Percentiles rank a stretch among this genome's conserved stretches.
Evolutionary conservation across 2,329 filamentous ascomycete species (phyloP).

Genomic region (Pezicula radicicola): DNA sequence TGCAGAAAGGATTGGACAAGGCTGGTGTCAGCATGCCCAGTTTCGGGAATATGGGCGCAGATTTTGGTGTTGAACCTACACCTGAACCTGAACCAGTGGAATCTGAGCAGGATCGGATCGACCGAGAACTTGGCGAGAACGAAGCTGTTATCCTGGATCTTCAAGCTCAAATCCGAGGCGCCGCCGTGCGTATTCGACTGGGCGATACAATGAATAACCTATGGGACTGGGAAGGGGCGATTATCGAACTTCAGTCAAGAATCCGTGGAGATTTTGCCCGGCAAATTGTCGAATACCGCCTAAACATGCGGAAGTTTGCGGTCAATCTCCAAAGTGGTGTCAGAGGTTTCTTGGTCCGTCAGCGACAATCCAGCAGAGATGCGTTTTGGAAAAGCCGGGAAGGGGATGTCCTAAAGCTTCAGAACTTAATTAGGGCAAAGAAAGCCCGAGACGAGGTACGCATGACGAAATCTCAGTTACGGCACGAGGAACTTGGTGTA

Average conservation of each 20-base stretch:
- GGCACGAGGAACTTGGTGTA: slow-evolving; percentile 60
- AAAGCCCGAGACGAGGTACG: slow-evolving; percentile 59
- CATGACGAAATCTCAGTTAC: slow-evolving; percentile 55
- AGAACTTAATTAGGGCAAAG: slow-evolving; percentile 74
- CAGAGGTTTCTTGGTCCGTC: slow-evolving; percentile 73
- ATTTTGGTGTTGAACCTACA: slow-evolving; percentile 82
- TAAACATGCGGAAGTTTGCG: slow-evolving; percentile 81
- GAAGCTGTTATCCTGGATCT: slow-evolving; percentile 72
- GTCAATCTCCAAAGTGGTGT: slow-evolving; percentile 74
- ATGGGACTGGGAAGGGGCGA: slow-evolving; percentile 78
- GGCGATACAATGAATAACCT: slow-evolving; percentile 82
- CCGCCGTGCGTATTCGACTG: slow-evolving; percentile 71
- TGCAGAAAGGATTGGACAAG: slow-evolving; percentile 95
- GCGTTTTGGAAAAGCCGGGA: slow-evolving; percentile 69
- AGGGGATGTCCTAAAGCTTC: slow-evolving; percentile 70
- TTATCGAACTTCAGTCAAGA: slow-evolving; percentile 80
- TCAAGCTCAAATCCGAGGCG: slow-evolving; percentile 83
- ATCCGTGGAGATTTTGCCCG: slow-evolving; percentile 86
- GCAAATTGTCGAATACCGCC: slow-evolving; percentile 77
- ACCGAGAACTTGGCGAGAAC: slow-evolving; percentile 77
- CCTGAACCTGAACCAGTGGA: slow-evolving; percentile 73
- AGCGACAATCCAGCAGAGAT: slow-evolving; percentile 58
- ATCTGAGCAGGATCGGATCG: slow-evolving; percentile 84
- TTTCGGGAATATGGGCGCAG: slow-evolving; percentile 95
- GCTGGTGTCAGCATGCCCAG: slow-evolving; percentile 94